Percentiles rank a stretch among this genome's conserved stretches.
phyloP scores from a whole-genome alignment of 768 basidiomycete species.

The Mycena epipterygia region DNA sequence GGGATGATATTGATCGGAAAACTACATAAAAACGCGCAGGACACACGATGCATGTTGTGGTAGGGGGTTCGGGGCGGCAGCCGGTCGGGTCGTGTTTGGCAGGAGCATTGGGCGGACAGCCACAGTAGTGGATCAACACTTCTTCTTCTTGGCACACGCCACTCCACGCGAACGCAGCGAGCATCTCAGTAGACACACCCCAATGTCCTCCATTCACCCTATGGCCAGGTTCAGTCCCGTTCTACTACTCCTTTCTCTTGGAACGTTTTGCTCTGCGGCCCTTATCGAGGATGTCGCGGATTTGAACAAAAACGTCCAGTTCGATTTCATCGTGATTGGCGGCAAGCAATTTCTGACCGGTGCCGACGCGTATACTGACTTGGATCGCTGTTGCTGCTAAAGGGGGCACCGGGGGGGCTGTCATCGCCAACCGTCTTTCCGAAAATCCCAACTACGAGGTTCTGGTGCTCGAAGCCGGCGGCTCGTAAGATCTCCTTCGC shows the following conservation, averaged over 20 bases:
- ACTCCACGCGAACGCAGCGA: no score
- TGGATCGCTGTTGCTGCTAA: background rate
- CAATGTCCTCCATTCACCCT: background rate
- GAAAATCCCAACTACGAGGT: constrained; percentile 39
- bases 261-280: background rate
- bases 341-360: background rate
- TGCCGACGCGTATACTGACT: background rate
- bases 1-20: background rate
- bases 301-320: background rate
- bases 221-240: background rate
- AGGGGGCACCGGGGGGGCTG: constrained; percentile 42
- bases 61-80: no score
- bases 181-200: no score
- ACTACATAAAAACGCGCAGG: background rate
- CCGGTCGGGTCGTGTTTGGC: no score
- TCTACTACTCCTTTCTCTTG: background rate
- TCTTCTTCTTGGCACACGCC: background rate
- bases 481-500: constrained; percentile 23
- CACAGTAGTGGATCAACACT: no score
- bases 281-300: background rate
- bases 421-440: constrained; percentile 40
- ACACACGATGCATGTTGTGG: no score
- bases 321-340: constrained; percentile 4
- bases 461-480: constrained; percentile 45
- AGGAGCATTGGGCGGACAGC: no score